Evolutionary conservation across 257 asterid species (phyloP), one percentile per base, ranked within the genome.

Genomic region (Solanum appendiculatum): DNA sequence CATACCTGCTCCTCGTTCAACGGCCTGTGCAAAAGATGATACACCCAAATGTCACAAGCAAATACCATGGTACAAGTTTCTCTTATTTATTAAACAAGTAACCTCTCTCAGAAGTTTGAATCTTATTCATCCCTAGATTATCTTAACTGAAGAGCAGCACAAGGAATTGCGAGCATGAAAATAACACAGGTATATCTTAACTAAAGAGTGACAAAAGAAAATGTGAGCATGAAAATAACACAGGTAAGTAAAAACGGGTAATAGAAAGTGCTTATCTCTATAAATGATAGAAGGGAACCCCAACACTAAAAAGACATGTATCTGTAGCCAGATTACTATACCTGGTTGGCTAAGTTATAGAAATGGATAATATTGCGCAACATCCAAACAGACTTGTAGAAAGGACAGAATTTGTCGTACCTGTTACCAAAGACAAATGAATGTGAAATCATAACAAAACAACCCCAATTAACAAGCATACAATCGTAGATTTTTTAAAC

Each of bases 331-430:
- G 64, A 78, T 48, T 75, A 82, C 33, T 83, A 51, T 87, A 95
- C 99, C 98, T 96, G 99, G 91, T 97, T 97, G 88, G 99, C 99
- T 95, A 95, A 93, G 89, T 92, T 93, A 91, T 89, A 95, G 94
- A 96, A 96, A 93, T 96, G 98, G 90, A 96, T 94, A 78, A 97
- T 97, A 91, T 97, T 97, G 91, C 99, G 98, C 98, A 97, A 94
- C 99, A 97, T 95, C 99, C 99, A 97, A 84, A 97, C 98, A 13
- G 98, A 95, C 93, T 97, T 95, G 94, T 97, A 95, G 94, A 97
- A 97, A 40, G 99, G 99, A 91, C 99, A 97, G 86, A 85, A 95
- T 82, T 97, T 97, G 88, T 97, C 99, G 75, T 97, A 95, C 39
- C 98, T 97, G 93, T 72, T 44, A 85, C 84, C 91, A 90, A 80